Evolutionary conservation across 805 yeast genomes (phyloP).

Genomic region (Monosporozyma yasuniensis): DNA sequence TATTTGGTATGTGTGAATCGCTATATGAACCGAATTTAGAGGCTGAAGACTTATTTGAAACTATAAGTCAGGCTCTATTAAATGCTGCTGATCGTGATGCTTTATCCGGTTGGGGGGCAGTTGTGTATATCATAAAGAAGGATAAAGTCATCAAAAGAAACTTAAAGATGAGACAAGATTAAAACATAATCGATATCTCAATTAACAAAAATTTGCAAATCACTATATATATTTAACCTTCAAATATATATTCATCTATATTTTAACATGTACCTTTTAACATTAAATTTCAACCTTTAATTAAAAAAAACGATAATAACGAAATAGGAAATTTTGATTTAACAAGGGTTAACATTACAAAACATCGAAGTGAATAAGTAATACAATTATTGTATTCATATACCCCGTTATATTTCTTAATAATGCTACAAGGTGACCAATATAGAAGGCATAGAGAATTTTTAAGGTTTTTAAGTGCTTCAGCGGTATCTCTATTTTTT

Average conservation of each 20-base stretch:
- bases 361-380: too few relatives aligned
- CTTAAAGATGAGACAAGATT: conserved; percentile 93
- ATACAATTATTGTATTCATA: too few relatives aligned
- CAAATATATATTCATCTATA: too few relatives aligned
- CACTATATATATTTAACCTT: too few relatives aligned
- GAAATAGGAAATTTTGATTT: too few relatives aligned
- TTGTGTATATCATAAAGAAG: conserved; percentile 83
- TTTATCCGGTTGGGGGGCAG: conserved; percentile 96
- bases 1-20: conserved; percentile 97
- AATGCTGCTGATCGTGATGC: conserved; percentile 97
- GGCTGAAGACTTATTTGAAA: conserved; percentile 92
- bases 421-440: neutral
- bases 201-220: too few relatives aligned
- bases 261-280: neutral
- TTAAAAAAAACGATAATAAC: too few relatives aligned
- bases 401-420: too few relatives aligned
- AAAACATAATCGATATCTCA: conserved; percentile 11
- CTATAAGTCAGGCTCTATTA: conserved; percentile 85
- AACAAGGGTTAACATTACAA: neutral
- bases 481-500: conserved; percentile 61
- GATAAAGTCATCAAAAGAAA: conserved; percentile 83
- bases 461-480: conserved; percentile 62
- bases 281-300: neutral
- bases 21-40: conserved; percentile 88
- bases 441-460: conserved; percentile 37